A percentile compares a stretch with the other conserved stretches of the same genome.
phyloP scores from a whole-genome alignment of 1,284 basidiomycete species.

The Pterula multifida region DNA sequence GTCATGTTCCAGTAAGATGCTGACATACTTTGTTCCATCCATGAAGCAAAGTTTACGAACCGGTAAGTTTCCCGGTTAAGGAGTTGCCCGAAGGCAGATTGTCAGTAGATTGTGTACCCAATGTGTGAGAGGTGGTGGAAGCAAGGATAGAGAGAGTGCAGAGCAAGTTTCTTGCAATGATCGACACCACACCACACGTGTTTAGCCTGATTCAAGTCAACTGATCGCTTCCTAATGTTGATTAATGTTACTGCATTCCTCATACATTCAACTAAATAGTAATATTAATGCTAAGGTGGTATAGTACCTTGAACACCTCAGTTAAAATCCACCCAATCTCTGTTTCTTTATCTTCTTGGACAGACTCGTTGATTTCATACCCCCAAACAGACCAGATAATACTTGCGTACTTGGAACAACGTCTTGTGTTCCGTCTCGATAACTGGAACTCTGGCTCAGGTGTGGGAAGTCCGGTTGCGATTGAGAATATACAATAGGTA shows the following conservation, averaged over 20 bases:
- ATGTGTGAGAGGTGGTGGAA: background rate
- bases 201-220: too few species aligned
- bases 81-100: background rate
- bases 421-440: constrained; percentile 25
- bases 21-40: constrained; percentile 60
- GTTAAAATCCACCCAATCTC: constrained; percentile 60
- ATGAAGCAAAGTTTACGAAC: constrained; percentile 55
- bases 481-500: constrained; percentile 2
- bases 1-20: constrained; percentile 12
- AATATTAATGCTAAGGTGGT: too few species aligned
- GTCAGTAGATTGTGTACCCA: background rate
- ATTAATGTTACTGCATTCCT: too few species aligned
- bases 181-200: background rate
- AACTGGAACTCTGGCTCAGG: constrained; percentile 9
- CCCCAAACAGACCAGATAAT: constrained; percentile 61
- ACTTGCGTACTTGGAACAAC: constrained; percentile 53
- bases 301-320: too few species aligned
- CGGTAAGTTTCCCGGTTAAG: constrained; percentile 19
- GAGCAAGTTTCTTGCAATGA: background rate
- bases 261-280: too few species aligned
- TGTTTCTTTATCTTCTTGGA: constrained; percentile 55
- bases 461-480: constrained; percentile 10
- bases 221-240: too few species aligned
- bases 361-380: constrained; percentile 34
- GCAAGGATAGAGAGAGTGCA: constrained; percentile 7